Conservation (phyloP, 192 early-diverging fungal genomes). For the Coemansia sp. region DNA sequence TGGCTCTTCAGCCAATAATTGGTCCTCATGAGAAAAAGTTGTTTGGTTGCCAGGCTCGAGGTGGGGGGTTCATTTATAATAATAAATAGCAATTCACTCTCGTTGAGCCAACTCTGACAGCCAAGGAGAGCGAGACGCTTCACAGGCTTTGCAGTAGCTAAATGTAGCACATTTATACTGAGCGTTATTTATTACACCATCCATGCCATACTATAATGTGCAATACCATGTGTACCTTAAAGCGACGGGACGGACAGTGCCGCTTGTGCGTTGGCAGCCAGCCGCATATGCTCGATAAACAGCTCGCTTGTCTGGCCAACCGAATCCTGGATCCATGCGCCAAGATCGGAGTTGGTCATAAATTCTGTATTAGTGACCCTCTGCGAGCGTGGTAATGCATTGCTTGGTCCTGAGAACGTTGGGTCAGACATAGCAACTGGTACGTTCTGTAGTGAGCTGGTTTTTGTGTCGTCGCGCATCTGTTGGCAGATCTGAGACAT, state of each 20-base stretch:
- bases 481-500: constrained; percentile 55
- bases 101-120: no score
- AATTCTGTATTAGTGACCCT: constrained; percentile 5
- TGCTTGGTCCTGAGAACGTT: constrained; percentile 11
- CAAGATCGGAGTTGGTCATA: constrained; percentile 7
- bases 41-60: no score
- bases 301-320: constrained; percentile 34
- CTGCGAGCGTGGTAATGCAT: constrained; percentile 21
- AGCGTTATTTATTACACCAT: neutral
- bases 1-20: no score
- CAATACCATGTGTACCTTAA: neutral
- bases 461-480: constrained; percentile 32
- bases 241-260: constrained; percentile 45
- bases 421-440: constrained; percentile 23
- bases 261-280: constrained; percentile 48
- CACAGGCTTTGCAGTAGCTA: no score
- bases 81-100: no score
- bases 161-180: neutral
- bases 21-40: no score
- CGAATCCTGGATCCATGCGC: constrained; percentile 36
- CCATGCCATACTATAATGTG: no score
- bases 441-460: constrained; percentile 28
- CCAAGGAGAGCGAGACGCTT: no score
- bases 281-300: constrained; percentile 44
- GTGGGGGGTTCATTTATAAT: no score